Base-by-base conservation (phyloP, 441 rosid genomes). In the Syzygium malaccense region DNA sequence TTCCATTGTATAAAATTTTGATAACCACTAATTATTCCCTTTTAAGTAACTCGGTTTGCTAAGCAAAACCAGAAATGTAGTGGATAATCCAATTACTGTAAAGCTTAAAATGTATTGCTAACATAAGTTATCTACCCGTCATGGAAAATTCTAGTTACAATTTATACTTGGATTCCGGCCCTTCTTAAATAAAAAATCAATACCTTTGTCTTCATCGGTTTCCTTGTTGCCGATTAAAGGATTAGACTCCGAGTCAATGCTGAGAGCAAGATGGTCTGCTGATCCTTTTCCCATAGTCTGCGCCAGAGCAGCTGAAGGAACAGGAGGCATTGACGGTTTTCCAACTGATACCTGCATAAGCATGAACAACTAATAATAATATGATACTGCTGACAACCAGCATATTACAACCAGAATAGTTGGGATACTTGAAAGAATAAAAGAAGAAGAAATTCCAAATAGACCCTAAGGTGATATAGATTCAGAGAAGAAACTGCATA, bases 191-290 rank as follows among this genome's bases (percentile, higher is more conserved):
- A 41, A 91, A 87, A 86, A 87, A 88, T 90, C 89, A 90, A 83
- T 85, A 94, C 99, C 99, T 96, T 98, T 98, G 88, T 95, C 99
- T 91, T 95, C 96, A 53, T 95, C 96, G 37, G 96, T 94, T 91
- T 94, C 96, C 90, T 91, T 94, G 32, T 85, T 87, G 92, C 90
- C 93, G 87, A 97, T 92, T 87, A 96, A 92, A 87, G 88, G 95
- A 88, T 90, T 92, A 49, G 99, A 93, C 87, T 98, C 99, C 41
- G 91, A 87, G 88, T 95, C 99, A 88, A 98, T 93, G 91, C 92
- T 95, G 75, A 98, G 94, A 56, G 96, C 94, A 64, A 97, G 99
- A 92, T 98, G 99, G 86, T 98, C 99, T 6, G 95, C 87, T 51
- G 99, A 95, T 86, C 97, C 99, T 92, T 98, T 98, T 89, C 96